A percentile compares a stretch with the other conserved stretches of the same genome.
Evolutionary conservation across 352 stramenopile species (phyloP).

Genomic region (Phytopythium chamaehyphon): DNA sequence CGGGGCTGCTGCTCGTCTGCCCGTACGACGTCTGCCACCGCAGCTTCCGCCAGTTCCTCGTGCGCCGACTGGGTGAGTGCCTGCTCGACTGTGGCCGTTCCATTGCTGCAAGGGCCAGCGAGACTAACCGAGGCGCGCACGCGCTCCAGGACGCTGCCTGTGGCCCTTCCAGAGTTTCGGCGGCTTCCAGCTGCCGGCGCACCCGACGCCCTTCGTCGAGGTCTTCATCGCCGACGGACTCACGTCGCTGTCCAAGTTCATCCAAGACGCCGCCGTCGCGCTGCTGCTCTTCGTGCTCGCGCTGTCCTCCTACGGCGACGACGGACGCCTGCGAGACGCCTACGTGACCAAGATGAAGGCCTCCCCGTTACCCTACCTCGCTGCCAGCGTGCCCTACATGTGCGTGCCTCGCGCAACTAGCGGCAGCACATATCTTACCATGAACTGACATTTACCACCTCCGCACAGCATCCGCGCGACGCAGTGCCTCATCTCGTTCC

Average conservation of each 20-base stretch:
- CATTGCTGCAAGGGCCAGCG: too few relatives aligned
- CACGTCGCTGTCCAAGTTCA: slow-evolving; percentile 83
- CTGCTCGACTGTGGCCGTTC: neutral
- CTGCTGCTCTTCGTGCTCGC: slow-evolving; percentile 59
- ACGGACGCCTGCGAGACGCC: slow-evolving; percentile 23
- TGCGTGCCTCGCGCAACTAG: slow-evolving; percentile 16
- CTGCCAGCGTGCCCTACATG: slow-evolving; percentile 71
- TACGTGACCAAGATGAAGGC: slow-evolving; percentile 75
- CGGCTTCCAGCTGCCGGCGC: slow-evolving; percentile 39
- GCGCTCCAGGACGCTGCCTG: slow-evolving; percentile 27
- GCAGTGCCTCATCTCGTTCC: slow-evolving; percentile 81
- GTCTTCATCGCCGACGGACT: slow-evolving; percentile 79
- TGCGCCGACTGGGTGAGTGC: slow-evolving; percentile 37
- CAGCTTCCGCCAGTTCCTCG: slow-evolving; percentile 56
- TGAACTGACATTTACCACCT: too few relatives aligned
- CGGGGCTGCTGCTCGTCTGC: slow-evolving; percentile 44
- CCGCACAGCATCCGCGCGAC: slow-evolving; percentile 58
- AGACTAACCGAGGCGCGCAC: too few relatives aligned
- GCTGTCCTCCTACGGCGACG: slow-evolving; percentile 37
- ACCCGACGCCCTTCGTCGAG: slow-evolving; percentile 68
- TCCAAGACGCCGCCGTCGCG: slow-evolving; percentile 63
- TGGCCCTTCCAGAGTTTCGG: slow-evolving; percentile 63
- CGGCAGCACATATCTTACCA: neutral
- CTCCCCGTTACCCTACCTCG: slow-evolving; percentile 67
- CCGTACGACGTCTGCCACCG: slow-evolving; percentile 67